Evolutionary conservation across 1,139 yeast species (phyloP), one percentile per base, ranked within the genome.

Genomic region (Tardiomyces blankii): DNA sequence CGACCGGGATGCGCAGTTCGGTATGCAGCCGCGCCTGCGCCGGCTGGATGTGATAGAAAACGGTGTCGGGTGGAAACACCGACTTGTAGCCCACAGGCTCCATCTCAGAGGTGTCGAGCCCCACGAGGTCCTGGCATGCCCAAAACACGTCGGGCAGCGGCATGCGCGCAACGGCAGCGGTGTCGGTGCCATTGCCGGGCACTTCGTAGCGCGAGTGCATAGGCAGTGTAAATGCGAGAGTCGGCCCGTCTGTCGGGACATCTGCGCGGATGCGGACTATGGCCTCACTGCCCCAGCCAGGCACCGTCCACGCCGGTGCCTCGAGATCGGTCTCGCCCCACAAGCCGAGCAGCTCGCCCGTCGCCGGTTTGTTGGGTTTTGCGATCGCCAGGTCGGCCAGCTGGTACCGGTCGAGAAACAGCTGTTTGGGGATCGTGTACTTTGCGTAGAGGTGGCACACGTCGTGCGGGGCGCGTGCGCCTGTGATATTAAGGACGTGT

Each of bases 191-290:
- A 19, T 35, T 49, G 54, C 35, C 16, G 1, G 79, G 79, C 25
- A 53, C 53, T 14, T 68, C 66, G 52, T 76, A 76, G 42, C 81
- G 64, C 27, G 77, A 69, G 54, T 76, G 80, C 51, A 73, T 58
- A 7, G 71, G 71, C 8, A 76, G 57, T 18, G 63, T 68, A 48
- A 63, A 61, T 48, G 57, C 56, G 14, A 64, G 45, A 4, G 60
- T 30, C 39, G 48, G 25, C 14, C 38, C 23, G 42, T 16, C 18
- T 18, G 48, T 33, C 23, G 44, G 25, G 8, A 39, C 44, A 11
- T 39, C 58, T 18, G 65, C 54, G 28, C 54, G 53, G 16, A 73
- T 54, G 42, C 61, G 62, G 25, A 73, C 63, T 27, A 73, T 51
- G 5, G 66, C 64, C 46, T 68, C 70, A 38, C 71, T 70, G 44